Conservation (phyloP, 169 alveolate genomes). For the Plasmodium knowlesi region DNA sequence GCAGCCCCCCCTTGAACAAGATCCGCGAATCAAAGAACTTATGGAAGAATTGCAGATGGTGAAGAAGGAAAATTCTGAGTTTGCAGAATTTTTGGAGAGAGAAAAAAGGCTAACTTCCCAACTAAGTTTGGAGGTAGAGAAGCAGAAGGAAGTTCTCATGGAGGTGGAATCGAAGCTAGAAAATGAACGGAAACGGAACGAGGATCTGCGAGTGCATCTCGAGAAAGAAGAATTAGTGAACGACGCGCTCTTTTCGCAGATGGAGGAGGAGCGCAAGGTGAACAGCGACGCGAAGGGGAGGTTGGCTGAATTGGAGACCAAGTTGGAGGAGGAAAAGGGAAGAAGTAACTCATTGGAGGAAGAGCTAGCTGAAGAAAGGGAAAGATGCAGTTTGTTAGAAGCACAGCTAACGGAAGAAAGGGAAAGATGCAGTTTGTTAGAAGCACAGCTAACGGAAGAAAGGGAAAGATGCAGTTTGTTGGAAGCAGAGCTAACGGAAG, state of each 20-base stretch:
- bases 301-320: background rate
- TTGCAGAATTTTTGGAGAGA: constrained; percentile 41
- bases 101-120: constrained; percentile 10
- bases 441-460: too few species aligned
- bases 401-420: too few species aligned
- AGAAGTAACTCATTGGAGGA: background rate
- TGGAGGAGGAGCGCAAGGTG: constrained; percentile 17
- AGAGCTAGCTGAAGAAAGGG: too few species aligned
- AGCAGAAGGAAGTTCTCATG: background rate
- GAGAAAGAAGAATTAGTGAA: constrained; percentile 2
- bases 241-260: background rate
- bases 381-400: too few species aligned
- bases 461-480: too few species aligned
- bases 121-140: background rate
- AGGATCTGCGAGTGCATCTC: background rate
- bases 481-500: too few species aligned
- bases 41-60: background rate
- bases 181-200: background rate
- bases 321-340: background rate
- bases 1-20: background rate
- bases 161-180: background rate
- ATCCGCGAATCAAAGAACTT: background rate
- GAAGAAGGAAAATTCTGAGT: background rate
- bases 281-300: background rate
- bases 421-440: too few species aligned